These are phyloP conservation scores for Parmelia sp. DNA, from an alignment of 495 filamentous ascomycete species.

Conservation along the genomic window DNA sequence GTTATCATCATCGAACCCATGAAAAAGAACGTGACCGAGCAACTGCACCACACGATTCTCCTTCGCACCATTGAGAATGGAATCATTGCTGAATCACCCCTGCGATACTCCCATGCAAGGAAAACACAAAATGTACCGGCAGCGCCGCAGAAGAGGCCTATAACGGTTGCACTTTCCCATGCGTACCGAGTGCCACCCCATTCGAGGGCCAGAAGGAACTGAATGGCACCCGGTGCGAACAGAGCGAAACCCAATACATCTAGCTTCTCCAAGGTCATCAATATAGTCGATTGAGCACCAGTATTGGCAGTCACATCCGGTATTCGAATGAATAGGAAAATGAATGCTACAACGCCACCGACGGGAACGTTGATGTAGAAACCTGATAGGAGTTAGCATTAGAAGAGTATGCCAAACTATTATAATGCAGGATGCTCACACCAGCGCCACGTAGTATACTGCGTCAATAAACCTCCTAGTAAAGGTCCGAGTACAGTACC, in stretches of 20 bases:
- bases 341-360: conserved; percentile 42
- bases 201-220: conserved; percentile 47
- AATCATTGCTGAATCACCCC: conserved; percentile 48
- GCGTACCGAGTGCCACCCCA: conserved; percentile 36
- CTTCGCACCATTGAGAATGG: conserved; percentile 35
- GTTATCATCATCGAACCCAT: conserved; percentile 21
- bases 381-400: conserved; percentile 31
- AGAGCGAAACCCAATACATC: conserved; percentile 43
- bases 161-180: conserved; percentile 44
- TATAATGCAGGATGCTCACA: conserved; percentile 33
- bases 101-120: conserved; percentile 40
- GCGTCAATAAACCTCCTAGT: conserved; percentile 53
- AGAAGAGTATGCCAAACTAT: conserved; percentile 11
- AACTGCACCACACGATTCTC: conserved; percentile 33
- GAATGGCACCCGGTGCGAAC: conserved; percentile 40
- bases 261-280: conserved; percentile 31
- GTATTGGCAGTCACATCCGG: conserved; percentile 42
- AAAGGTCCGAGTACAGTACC: conserved; percentile 46
- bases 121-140: conserved; percentile 39
- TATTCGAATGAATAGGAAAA: conserved; percentile 44
- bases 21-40: conserved; percentile 29
- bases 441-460: conserved; percentile 49
- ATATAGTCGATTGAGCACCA: conserved; percentile 31
- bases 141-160: conserved; percentile 48
- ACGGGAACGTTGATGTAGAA: conserved; percentile 63